These are phyloP conservation scores for Stagonosporopsis cucurbitacearum DNA, from an alignment of 2,329 filamentous ascomycete species.

Conservation along the genomic window DNA sequence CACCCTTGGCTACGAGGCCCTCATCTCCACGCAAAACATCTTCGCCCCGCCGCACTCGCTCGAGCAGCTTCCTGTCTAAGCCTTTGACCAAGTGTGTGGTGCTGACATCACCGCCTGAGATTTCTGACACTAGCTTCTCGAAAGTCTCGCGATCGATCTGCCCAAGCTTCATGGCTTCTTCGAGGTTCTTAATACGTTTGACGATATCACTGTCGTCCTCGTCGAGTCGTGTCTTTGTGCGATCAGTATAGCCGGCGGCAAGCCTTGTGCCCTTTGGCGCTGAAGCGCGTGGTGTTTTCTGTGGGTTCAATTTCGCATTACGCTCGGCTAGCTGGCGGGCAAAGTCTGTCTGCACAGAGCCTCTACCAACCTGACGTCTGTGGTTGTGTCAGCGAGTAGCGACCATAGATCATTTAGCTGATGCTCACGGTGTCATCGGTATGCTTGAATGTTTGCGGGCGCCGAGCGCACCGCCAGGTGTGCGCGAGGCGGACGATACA, in stretches of 20 bases:
- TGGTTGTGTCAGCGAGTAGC: constrained; percentile 11
- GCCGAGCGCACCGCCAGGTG: constrained; percentile 64
- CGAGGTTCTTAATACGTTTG: constrained; percentile 75
- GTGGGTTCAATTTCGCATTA: constrained; percentile 59
- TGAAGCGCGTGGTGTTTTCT: constrained; percentile 78
- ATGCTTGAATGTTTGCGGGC: constrained; percentile 81
- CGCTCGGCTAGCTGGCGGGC: constrained; percentile 83
- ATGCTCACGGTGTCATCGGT: constrained; percentile 87
- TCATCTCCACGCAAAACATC: constrained; percentile 50
- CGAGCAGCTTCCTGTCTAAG: constrained; percentile 81
- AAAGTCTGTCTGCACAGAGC: constrained; percentile 69
- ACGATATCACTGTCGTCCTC: constrained; percentile 63
- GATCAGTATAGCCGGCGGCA: constrained; percentile 82
- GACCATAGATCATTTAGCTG: neutral
- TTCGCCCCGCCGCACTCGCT: constrained; percentile 72
- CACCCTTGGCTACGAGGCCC: constrained; percentile 41
- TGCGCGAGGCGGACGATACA: constrained; percentile 37
- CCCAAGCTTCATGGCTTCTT: constrained; percentile 80
- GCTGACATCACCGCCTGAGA: constrained; percentile 78
- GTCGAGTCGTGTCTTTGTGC: constrained; percentile 68
- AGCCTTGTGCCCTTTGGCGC: constrained; percentile 84
- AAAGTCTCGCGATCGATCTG: constrained; percentile 84
- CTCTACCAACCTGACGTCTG: constrained; percentile 68
- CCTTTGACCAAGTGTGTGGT: constrained; percentile 92
- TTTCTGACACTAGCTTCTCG: constrained; percentile 74